Evolutionary conservation across 2,329 filamentous ascomycete genomes (phyloP), one percentile per base, ranked within the genome.

Genomic region (Lasiodiplodia theobromae): DNA sequence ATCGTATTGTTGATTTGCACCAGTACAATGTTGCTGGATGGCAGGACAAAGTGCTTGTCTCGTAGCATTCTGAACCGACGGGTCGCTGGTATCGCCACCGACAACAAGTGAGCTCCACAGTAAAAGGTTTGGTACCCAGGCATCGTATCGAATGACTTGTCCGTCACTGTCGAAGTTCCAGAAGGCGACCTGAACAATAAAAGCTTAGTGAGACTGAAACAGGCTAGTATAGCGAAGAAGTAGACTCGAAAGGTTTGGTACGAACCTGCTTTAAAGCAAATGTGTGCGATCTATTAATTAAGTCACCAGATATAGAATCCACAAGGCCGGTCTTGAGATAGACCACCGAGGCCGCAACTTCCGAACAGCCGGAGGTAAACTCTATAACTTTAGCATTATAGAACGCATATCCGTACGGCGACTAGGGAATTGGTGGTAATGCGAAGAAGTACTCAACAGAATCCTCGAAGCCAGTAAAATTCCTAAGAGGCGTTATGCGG

Each of bases 391-490:
- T 71, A 11, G 73, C 71, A 54, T 70, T 52, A 57, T 72, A 72
- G 37, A 73, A 67, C 12, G 78, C 63, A 31, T 4, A 10, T 2
- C 52, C 52, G 12, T 31, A 14, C 4, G 52, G 0, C 31, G 14
- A 7, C 71, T 73, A 58, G 2, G 79, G 77, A 5, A 79, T 68
- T 1, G 80, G 79, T 3, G 82, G 75, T 8, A 83, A 73, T 8
- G 79, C 80, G 67, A 83, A 83, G 71, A 83, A 83, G 72, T 82
- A 82, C 73, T 83, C 81, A 64, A 81, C 80, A 18, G 77, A 80
- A 58, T 82, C 78, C 47, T 80, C 75, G 66, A 82, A 82, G 14
- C 78, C 78, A 10, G 73, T 74, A 71, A 83, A 83, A 52, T 81
- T 78, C 69, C 82, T 82, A 12, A 82, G 73, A 2, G 82, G 82